These are phyloP conservation scores for Sugiyamaella smithiae DNA, from an alignment of 805 yeast species.

Conservation along the genomic window DNA sequence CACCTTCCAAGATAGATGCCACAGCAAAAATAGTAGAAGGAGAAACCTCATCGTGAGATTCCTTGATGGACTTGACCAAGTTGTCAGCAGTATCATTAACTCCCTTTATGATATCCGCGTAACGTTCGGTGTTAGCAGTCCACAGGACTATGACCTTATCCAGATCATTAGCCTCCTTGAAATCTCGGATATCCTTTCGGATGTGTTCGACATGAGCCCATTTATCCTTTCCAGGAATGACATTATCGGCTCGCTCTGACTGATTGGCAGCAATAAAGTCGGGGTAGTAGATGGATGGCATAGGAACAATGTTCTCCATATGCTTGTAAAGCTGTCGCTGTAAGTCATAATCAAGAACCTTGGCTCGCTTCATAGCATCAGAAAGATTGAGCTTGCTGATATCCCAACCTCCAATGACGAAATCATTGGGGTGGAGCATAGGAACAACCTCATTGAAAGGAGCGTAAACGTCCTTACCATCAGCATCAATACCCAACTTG, in stretches of 20 bases:
- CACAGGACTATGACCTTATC: conserved; percentile 89
- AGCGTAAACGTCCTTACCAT: conserved; percentile 84
- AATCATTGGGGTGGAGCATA: conserved; percentile 84
- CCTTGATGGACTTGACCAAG: conserved; percentile 67
- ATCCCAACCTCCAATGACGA: conserved; percentile 94
- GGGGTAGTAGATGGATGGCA: conserved; percentile 89
- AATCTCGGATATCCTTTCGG: conserved; percentile 76
- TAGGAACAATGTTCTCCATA: conserved; percentile 61
- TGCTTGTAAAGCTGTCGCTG: conserved; percentile 69
- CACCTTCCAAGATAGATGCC: conserved; percentile 83
- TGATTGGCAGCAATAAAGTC: conserved; percentile 96
- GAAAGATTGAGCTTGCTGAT: conserved; percentile 68
- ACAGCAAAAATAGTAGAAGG: conserved; percentile 95
- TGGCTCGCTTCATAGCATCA: conserved; percentile 78
- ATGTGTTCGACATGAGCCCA: conserved; percentile 88
- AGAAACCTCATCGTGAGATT: conserved; percentile 77
- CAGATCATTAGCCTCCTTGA: conserved; percentile 66
- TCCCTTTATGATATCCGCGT: conserved; percentile 70
- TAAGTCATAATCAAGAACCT: conserved; percentile 81
- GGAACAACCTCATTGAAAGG: conserved; percentile 91
- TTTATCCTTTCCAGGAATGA: conserved; percentile 67
- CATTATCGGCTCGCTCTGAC: conserved; percentile 85
- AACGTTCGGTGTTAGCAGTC: conserved; percentile 98
- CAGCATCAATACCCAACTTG: conserved; percentile 79
- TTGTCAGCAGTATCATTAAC: conserved; percentile 88